These are phyloP conservation scores for Talaromyces nanjingensis DNA, from an alignment of 495 filamentous ascomycete genomes.

Conservation along the genomic window DNA sequence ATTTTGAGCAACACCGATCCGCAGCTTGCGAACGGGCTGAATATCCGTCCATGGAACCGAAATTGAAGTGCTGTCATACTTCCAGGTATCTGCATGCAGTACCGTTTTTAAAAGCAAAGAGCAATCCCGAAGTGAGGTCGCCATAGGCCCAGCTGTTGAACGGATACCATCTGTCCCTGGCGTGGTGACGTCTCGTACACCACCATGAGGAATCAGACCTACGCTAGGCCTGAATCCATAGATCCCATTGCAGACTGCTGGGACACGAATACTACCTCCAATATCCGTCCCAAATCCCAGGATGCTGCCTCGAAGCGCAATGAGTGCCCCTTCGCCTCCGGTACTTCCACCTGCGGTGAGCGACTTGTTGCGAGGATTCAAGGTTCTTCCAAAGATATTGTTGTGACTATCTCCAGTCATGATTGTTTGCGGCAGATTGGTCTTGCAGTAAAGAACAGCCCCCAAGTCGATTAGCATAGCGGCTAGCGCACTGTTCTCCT, in stretches of 20 bases:
- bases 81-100: conserved; percentile 45
- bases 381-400: conserved; percentile 41
- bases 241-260: conserved; percentile 56
- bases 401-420: conserved; percentile 47
- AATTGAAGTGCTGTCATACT: conserved; percentile 25
- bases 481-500: conserved; percentile 8
- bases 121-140: conserved; percentile 45
- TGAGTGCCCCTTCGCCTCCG: conserved; percentile 59
- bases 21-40: neutral
- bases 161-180: conserved; percentile 43
- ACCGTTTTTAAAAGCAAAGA: conserved; percentile 50
- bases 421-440: conserved; percentile 50
- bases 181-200: conserved; percentile 19
- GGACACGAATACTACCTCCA: conserved; percentile 58
- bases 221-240: conserved; percentile 59
- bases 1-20: neutral
- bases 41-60: conserved; percentile 13
- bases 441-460: conserved; percentile 56
- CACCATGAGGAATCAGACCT: conserved; percentile 43
- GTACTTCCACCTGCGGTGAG: conserved; percentile 57
- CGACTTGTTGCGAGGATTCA: conserved; percentile 49
- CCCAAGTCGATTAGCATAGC: conserved; percentile 26
- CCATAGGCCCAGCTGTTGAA: conserved; percentile 46
- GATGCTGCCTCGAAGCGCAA: conserved; percentile 50
- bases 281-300: conserved; percentile 67